These are phyloP conservation scores for Pichia sp. DNA, from an alignment of 1,139 yeast genomes.

Conservation along the genomic window DNA sequence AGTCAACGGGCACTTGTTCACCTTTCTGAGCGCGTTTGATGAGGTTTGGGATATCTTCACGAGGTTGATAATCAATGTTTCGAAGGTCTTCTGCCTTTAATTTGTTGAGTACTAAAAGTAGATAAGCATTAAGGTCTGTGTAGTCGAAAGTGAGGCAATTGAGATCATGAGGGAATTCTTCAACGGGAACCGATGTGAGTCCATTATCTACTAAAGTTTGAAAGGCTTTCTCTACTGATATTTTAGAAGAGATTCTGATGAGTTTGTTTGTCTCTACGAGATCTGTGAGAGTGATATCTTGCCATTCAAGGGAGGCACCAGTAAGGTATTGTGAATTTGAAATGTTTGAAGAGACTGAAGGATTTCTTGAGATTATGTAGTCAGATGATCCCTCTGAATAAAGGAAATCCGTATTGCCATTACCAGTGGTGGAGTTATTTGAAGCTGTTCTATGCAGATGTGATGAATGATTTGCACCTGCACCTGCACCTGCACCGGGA, in stretches of 20 bases:
- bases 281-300: conserved; percentile 61
- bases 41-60: conserved; percentile 26
- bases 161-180: conserved; percentile 42
- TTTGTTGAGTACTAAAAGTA: conserved; percentile 28
- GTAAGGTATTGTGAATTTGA: conserved; percentile 13
- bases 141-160: conserved; percentile 84
- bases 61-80: conserved; percentile 25
- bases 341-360: conserved; percentile 25
- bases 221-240: conserved; percentile 82
- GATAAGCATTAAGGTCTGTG: conserved; percentile 79
- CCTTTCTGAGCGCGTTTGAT: conserved; percentile 52
- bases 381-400: no score
- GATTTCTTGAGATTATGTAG: conserved; percentile 23
- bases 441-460: no score
- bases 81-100: conserved; percentile 26
- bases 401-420: neutral
- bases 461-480: no score
- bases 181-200: conserved; percentile 82
- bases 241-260: conserved; percentile 53
- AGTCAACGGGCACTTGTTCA: conserved; percentile 71
- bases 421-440: neutral
- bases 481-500: no score
- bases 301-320: conserved; percentile 51
- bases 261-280: conserved; percentile 75
- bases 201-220: conserved; percentile 64